Percentiles rank a stretch among this genome's conserved stretches.
Conservation (phyloP, 2,329 filamentous ascomycete genomes). For the Drechslerella stenobrocha region DNA sequence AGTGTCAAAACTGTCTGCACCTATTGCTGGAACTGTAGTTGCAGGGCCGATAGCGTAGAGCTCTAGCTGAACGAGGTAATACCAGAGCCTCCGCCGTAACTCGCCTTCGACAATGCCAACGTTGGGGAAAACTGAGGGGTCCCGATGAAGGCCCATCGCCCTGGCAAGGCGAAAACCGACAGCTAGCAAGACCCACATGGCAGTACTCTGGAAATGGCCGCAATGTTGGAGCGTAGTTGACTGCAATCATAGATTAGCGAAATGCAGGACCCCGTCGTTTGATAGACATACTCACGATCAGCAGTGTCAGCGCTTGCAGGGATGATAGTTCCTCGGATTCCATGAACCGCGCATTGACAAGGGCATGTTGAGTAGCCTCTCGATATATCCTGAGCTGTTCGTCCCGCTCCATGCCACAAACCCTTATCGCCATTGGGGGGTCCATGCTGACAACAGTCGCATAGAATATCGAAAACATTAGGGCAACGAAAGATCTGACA, state of each 20-base stretch:
- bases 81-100: constrained; percentile 43
- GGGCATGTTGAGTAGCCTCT: constrained; percentile 40
- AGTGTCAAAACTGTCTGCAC: constrained; percentile 41
- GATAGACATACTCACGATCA: constrained; percentile 37
- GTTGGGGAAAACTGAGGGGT: constrained; percentile 44
- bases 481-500: constrained; percentile 37
- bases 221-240: constrained; percentile 38
- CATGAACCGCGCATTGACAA: constrained; percentile 44
- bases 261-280: no score
- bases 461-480: constrained; percentile 40
- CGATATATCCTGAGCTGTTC: constrained; percentile 40
- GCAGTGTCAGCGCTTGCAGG: constrained; percentile 31
- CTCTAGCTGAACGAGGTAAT: constrained; percentile 41
- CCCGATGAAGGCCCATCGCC: constrained; percentile 45
- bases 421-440: constrained; percentile 28
- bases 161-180: constrained; percentile 40
- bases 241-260: no score
- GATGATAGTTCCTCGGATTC: constrained; percentile 43
- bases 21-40: constrained; percentile 40
- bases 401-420: constrained; percentile 34
- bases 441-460: constrained; percentile 39
- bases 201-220: constrained; percentile 34
- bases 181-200: constrained; percentile 36
- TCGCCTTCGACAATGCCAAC: constrained; percentile 38
- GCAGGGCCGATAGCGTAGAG: constrained; percentile 42